Base-by-base conservation (phyloP, 257 asterid species). In the Cinchona pubescens region DNA sequence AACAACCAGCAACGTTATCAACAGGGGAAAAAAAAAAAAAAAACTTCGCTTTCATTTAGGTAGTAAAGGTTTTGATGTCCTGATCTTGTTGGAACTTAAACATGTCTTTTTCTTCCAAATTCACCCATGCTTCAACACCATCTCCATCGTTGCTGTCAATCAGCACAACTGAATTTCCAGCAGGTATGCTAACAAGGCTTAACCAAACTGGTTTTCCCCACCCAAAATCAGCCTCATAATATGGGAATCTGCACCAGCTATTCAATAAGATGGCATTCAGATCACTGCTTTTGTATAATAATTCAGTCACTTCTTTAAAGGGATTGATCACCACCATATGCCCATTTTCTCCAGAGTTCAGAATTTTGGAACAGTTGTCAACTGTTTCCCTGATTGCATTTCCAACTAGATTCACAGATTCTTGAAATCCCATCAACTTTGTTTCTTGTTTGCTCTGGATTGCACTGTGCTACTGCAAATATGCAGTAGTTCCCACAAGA, bases 111-210 rank as follows among this genome's bases (percentile, higher is more conserved):
- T 81, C 78, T 4, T 81, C 77, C 82, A 84, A 73, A 73, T 56
- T 73, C 25, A 78, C 75, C 87, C 87, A 84, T 7, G 83, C 83
- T 43, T 83, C 87, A 25, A 80, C 78, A 30, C 87, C 87, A 72
- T 80, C 59, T 30, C 80, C 78, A 7, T 83, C 82, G 34, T 42
- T 75, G 25, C 79, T 79, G 74, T 84, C 83, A 73, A 84, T 68
- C 62, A 83, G 61, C 37, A 80, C 48, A 59, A 73, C 64, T 37
- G 73, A 53, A 21, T 83, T 81, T 37, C 58, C 35, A 1, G 77
- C 53, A 3, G 83, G 81, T 23, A 64, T 72, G 46, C 73, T 43
- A 0, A 51, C 79, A 64, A 81, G 37, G 64, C 85, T 81, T 35
- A 81, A 79, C 87, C 87, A 83, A 2, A 35, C 30, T 0, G 85